phyloP scores from a whole-genome alignment of 257 asterid species.

The Gynochthodes officinalis region DNA sequence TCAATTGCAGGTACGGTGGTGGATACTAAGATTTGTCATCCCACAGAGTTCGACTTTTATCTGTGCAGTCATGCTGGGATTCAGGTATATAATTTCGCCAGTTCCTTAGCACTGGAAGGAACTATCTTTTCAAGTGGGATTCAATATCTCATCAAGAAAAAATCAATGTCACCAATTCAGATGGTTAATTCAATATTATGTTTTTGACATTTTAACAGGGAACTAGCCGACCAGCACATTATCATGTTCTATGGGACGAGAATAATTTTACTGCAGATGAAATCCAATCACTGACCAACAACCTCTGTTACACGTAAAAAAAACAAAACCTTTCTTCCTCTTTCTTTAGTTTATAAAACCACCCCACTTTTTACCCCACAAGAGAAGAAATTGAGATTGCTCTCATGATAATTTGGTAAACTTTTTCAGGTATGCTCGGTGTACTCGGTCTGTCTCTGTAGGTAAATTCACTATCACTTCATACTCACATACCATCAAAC shows the following conservation, averaged over 20 bases:
- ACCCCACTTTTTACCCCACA: background rate
- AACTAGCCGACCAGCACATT: slow-evolving; percentile 37
- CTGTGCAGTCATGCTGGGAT: slow-evolving; percentile 43
- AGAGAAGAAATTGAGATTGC: background rate
- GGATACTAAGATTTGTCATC: slow-evolving; percentile 36
- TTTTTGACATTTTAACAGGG: slow-evolving; percentile 26
- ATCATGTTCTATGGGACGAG: slow-evolving; percentile 39
- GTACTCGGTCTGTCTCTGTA: slow-evolving; percentile 36
- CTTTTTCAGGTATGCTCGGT: slow-evolving; percentile 28
- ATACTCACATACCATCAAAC: no score
- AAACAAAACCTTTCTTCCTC: background rate
- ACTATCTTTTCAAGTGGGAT: background rate
- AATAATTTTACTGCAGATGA: slow-evolving; percentile 33
- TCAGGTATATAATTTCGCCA: slow-evolving; percentile 20
- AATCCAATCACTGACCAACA: slow-evolving; percentile 32
- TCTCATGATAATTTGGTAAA: background rate
- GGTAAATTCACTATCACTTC: slow-evolving; percentile 10
- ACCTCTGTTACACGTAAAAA: slow-evolving; percentile 35
- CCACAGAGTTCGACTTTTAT: slow-evolving; percentile 37
- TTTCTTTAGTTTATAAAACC: background rate
- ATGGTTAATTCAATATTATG: background rate
- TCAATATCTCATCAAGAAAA: background rate
- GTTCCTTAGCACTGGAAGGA: background rate
- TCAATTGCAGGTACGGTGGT: slow-evolving; percentile 32
- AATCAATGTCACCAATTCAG: background rate